phyloP scores from a whole-genome alignment of 768 basidiomycete genomes.

The button mushroom (Agaricus bisporus) region DNA sequence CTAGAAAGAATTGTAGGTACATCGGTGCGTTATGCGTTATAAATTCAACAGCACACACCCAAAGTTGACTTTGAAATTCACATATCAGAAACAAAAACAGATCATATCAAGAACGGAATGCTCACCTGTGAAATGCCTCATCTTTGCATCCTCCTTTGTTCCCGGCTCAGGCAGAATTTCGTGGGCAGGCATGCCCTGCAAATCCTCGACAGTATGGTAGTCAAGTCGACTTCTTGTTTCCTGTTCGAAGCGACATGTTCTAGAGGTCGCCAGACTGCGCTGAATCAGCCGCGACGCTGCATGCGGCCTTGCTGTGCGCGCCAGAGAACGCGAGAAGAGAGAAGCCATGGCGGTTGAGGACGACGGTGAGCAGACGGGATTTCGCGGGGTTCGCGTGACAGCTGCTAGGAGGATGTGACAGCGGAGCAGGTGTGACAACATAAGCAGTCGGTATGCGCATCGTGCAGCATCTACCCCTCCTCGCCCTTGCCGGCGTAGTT shows the following conservation, averaged over 20 bases:
- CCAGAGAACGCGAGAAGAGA: conserved; percentile 55
- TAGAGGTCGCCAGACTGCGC: conserved; percentile 33
- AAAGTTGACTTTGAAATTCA: conserved; percentile 72
- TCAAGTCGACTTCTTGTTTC: conserved; percentile 43
- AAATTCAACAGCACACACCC: conserved; percentile 48
- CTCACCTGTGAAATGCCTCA: conserved; percentile 92
- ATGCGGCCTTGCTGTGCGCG: conserved; percentile 34
- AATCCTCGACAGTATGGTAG: conserved; percentile 75
- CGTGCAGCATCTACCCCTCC: conserved; percentile 5
- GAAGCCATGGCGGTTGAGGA: conserved; percentile 52
- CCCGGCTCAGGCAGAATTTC: conserved; percentile 78
- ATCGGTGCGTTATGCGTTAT: neutral
- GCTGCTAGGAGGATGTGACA: neutral
- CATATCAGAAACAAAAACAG: neutral
- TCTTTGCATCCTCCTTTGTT: conserved; percentile 64
- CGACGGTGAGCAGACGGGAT: conserved; percentile 24
- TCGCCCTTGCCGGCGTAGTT: conserved; percentile 8
- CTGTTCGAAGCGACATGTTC: conserved; percentile 23
- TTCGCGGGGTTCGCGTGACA: conserved; percentile 23
- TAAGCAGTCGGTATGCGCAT: conserved; percentile 1
- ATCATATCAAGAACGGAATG: conserved; percentile 7
- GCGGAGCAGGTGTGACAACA: conserved; percentile 10
- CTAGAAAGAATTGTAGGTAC: conserved; percentile 28
- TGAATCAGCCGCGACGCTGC: conserved; percentile 22
- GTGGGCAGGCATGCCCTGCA: conserved; percentile 71